phyloP scores from a whole-genome alignment of 1,284 basidiomycete genomes.

The Singerocomus inundabilis region DNA sequence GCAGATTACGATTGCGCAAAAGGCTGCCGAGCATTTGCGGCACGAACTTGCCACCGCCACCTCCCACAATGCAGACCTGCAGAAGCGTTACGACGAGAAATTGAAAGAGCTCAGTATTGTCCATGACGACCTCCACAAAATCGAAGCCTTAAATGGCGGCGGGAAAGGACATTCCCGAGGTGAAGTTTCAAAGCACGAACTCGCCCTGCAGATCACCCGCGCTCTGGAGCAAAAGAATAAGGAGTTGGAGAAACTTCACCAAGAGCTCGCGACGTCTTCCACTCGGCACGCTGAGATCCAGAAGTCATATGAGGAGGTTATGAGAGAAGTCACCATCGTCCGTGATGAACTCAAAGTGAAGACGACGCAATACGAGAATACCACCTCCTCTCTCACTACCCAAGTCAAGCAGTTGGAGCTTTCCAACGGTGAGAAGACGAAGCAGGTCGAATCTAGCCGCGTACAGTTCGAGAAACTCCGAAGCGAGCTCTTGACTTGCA shows the following conservation, averaged over 20 bases:
- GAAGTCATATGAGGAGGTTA: conserved; percentile 1
- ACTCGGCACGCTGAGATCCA: conserved; percentile 1
- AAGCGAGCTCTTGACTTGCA: no score
- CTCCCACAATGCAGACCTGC: not conserved
- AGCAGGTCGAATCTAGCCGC: no score
- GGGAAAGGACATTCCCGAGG: not conserved
- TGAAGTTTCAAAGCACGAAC: not conserved
- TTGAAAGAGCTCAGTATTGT: not conserved
- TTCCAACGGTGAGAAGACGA: no score
- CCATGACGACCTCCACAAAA: not conserved
- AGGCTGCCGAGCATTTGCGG: conserved; percentile 6
- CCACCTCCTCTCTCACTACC: not conserved
- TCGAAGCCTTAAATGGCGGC: not conserved
- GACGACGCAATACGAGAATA: conserved; percentile 3
- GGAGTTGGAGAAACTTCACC: conserved; percentile 1
- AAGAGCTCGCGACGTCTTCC: not conserved
- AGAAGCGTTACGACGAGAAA: not conserved
- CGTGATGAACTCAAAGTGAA: conserved; percentile 3
- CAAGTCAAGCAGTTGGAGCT: no score
- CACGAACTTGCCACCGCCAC: not conserved
- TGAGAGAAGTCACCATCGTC: not conserved
- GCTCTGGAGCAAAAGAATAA: conserved; percentile 8
- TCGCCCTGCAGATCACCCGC: no score
- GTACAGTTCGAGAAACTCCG: no score
- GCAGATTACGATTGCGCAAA: not conserved